A percentile compares a stretch with the other conserved stretches of the same genome.
Conservation (phyloP, 2,329 filamentous ascomycete species). For the Cadophora malorum region DNA sequence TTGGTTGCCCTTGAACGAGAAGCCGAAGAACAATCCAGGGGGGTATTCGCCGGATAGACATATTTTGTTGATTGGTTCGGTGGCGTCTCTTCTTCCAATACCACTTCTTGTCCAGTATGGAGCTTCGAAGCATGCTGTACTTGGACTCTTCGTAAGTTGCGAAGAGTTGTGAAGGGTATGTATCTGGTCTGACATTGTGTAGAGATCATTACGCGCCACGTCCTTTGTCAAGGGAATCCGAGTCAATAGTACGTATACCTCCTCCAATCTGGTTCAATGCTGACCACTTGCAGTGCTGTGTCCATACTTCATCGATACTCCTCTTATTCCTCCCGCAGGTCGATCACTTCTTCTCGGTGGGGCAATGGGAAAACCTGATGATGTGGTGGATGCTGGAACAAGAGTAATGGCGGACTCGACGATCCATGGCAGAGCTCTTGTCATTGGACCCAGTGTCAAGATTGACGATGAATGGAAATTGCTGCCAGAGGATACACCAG, state of each 20-base stretch:
- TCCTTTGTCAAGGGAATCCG: conserved; percentile 59
- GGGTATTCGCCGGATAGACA: conserved; percentile 58
- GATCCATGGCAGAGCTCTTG: conserved; percentile 62
- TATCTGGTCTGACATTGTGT: conserved; percentile 48
- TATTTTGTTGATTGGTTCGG: conserved; percentile 66
- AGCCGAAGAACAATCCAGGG: conserved; percentile 46
- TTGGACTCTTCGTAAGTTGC: conserved; percentile 50
- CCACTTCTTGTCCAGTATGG: conserved; percentile 58
- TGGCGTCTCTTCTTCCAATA: conserved; percentile 60
- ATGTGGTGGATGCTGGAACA: conserved; percentile 69
- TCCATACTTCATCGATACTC: conserved; percentile 71
- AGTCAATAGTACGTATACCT: conserved; percentile 54
- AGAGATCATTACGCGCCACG: conserved; percentile 59
- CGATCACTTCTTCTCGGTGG: conserved; percentile 62
- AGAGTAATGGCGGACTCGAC: conserved; percentile 64
- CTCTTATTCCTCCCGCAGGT: conserved; percentile 57
- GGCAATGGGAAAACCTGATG: conserved; percentile 56
- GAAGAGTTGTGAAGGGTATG: conserved; percentile 43
- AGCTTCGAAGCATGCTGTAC: conserved; percentile 68
- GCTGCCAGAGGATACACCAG: conserved; percentile 27
- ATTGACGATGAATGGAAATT: conserved; percentile 49
- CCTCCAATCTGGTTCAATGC: background rate
- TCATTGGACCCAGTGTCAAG: conserved; percentile 62
- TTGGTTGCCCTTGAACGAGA: conserved; percentile 59
- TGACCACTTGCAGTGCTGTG: conserved; percentile 53